Conservation (phyloP, 1,284 basidiomycete species). For the Neonothopanus nambi region DNA sequence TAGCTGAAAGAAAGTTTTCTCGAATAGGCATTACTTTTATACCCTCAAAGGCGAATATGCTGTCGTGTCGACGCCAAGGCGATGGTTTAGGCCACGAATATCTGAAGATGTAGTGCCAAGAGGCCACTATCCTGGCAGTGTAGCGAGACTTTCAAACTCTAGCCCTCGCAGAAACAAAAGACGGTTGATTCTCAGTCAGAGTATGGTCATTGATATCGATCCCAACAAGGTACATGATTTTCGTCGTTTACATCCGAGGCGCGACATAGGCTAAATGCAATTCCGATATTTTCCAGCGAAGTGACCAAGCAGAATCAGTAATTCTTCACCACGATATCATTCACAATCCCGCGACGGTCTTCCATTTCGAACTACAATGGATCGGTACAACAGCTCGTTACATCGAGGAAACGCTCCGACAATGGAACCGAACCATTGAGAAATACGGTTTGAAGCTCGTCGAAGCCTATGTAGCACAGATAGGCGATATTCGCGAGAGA, state of each 20-base stretch:
- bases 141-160: slow-evolving; percentile 34
- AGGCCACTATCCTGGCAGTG: slow-evolving; percentile 40
- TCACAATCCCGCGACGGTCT: slow-evolving; percentile 88
- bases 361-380: slow-evolving; percentile 98
- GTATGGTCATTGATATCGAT: slow-evolving; percentile 87
- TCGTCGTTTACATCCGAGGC: background rate
- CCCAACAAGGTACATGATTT: slow-evolving; percentile 58
- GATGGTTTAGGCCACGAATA: slow-evolving; percentile 62
- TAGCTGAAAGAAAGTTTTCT: slow-evolving; percentile 26
- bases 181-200: slow-evolving; percentile 80
- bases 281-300: slow-evolving; percentile 50
- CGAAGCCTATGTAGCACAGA: slow-evolving; percentile 89
- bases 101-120: slow-evolving; percentile 39
- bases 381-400: slow-evolving; percentile 94
- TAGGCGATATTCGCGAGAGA: slow-evolving; percentile 76
- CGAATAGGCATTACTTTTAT: slow-evolving; percentile 80
- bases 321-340: slow-evolving; percentile 90
- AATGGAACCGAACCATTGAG: slow-evolving; percentile 86
- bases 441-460: slow-evolving; percentile 91
- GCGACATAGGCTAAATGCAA: background rate
- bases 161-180: slow-evolving; percentile 55
- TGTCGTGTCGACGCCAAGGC: slow-evolving; percentile 64
- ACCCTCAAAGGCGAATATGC: slow-evolving; percentile 77
- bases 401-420: slow-evolving; percentile 87
- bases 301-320: slow-evolving; percentile 85